Base-by-base conservation (phyloP, 2,329 filamentous ascomycete genomes). In the Monosporascus sp. region DNA sequence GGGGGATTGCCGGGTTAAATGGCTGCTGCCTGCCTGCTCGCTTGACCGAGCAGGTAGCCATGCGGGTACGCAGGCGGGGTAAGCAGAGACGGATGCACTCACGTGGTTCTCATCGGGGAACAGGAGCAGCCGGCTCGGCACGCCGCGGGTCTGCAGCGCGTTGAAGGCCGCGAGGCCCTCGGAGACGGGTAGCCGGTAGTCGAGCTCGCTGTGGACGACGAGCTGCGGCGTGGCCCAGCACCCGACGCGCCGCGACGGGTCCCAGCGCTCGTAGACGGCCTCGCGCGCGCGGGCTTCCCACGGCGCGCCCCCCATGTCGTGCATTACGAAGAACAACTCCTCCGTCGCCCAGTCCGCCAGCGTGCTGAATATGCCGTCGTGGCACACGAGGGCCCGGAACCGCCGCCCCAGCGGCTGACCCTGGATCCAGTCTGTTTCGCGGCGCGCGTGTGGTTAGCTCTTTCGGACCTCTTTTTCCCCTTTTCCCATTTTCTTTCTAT, bases 141-240 rank as follows among this genome's bases (percentile, higher is more conserved):
- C 79, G 0, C 84, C 84, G 50, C 81, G 80, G 24, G 84, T 81
- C 72, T 96, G 91, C 31, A 96, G 74, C 7, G 91, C 86, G 59
- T 96, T 95, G 74, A 96, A 96, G 50, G 90, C 88, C 2, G 88
- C 82, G 51, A 96, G 71, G 0, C 91, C 92, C 70, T 97, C 93
- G 0, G 87, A 84, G 51, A 97, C 86, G 1, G 91, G 88, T 26
- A 97, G 75, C 19, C 93, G 82, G 68, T 96, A 97, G 70, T 97
- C 93, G 35, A 94, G 78, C 63, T 94, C 90, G 65, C 85, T 93
- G 71, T 97, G 93, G 52, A 97, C 91, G 56, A 84, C 85, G 57
- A 99, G 77, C 71, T 94, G 87, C 1, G 94, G 94, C 1, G 92
- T 97, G 1, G 81, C 75, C 92, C 92, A 97, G 60, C 93, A 79